These are phyloP conservation scores for Dipteronia sinensis DNA, from an alignment of 345 rosid genomes.

Conservation along the genomic window DNA sequence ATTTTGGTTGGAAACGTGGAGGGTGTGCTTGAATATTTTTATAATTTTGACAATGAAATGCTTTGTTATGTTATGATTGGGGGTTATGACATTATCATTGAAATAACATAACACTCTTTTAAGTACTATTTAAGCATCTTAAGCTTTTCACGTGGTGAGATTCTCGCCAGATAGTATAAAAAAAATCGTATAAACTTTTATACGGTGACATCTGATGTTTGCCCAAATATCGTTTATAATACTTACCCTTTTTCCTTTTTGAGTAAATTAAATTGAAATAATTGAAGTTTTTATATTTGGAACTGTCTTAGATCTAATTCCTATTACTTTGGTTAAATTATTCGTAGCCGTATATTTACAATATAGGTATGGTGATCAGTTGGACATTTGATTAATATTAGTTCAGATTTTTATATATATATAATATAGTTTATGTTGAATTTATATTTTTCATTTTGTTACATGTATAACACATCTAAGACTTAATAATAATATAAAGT, in stretches of 20 bases:
- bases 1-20: not conserved
- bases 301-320: not conserved
- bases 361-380: not conserved
- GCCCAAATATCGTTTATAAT: no score
- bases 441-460: no score
- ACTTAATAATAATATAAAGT: no score
- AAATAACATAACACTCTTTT: not conserved
- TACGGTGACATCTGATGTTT: no score
- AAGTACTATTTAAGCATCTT: not conserved
- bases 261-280: not conserved
- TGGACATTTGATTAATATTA: not conserved
- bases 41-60: not conserved
- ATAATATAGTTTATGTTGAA: no score
- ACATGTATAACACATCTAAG: no score
- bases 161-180: no score
- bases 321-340: not conserved
- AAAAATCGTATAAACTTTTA: no score
- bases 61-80: not conserved
- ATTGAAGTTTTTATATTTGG: slow-evolving; percentile 1
- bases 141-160: not conserved
- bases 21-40: not conserved
- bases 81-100: not conserved
- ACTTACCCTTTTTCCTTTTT: not conserved
- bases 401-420: not conserved
- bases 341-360: not conserved